Evolutionary conservation across 192 early-diverging fungal genomes (phyloP).

Genomic region (Coemansia javaensis): DNA sequence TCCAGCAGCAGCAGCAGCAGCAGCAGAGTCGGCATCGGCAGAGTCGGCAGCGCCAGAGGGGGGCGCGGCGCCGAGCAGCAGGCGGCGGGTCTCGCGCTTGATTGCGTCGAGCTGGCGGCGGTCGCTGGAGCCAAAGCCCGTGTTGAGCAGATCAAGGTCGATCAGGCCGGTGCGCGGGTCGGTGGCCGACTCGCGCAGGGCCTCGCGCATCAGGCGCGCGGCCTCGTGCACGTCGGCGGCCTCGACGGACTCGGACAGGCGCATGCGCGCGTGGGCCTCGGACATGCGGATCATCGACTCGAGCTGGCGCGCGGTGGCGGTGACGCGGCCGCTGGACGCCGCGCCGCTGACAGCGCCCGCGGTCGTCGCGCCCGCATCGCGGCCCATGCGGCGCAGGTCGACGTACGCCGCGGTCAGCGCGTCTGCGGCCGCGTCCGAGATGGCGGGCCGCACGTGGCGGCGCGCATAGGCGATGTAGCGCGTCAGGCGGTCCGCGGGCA

Average conservation of each 20-base stretch:
- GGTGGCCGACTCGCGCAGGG: conserved; percentile 85
- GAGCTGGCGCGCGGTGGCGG: conserved; percentile 90
- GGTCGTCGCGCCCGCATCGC: conserved; percentile 21
- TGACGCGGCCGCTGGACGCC: conserved; percentile 57
- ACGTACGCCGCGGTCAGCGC: conserved; percentile 79
- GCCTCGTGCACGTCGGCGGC: conserved; percentile 84
- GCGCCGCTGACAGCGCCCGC: conserved; percentile 40
- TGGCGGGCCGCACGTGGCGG: conserved; percentile 65
- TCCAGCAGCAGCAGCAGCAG: conserved; percentile 13
- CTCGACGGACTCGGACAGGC: conserved; percentile 72
- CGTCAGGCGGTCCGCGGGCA: conserved; percentile 77
- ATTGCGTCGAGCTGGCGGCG: conserved; percentile 53
- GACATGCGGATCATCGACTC: conserved; percentile 97
- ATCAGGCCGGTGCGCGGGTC: conserved; percentile 91
- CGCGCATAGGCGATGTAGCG: conserved; percentile 91
- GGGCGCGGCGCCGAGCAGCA: conserved; percentile 39
- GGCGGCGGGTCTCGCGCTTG: conserved; percentile 37
- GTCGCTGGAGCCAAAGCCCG: conserved; percentile 77
- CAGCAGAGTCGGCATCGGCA: conserved; percentile 14
- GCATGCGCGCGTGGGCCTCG: conserved; percentile 90
- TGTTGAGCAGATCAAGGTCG: conserved; percentile 88
- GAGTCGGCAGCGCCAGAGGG: background rate
- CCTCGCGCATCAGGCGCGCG: conserved; percentile 76
- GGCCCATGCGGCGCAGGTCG: conserved; percentile 72
- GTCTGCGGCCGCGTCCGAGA: conserved; percentile 72